Base-by-base conservation (phyloP, 1,284 basidiomycete species). In the Ustilago crameri region DNA sequence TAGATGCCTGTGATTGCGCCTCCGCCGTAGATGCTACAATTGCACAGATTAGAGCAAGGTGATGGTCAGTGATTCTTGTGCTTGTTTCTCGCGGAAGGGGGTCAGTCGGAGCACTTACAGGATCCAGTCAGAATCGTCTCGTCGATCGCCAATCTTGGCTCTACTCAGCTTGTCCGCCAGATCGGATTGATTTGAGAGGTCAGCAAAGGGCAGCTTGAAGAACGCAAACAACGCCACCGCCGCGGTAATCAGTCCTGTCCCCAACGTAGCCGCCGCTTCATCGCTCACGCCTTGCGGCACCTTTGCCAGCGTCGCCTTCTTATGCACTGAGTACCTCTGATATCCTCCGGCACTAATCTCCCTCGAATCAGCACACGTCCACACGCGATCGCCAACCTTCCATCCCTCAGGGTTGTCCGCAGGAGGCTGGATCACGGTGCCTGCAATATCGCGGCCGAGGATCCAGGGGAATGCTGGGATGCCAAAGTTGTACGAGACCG, bases 391-490 rank as follows among this genome's bases (percentile, higher is more conserved):
- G 9, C 86, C 86, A 27, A 83, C 81, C 73, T 85, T 84, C 82
- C 86, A 84, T 24, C 83, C 78, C 35, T 55, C 47, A 0, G 67
- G 82, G 61, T 85, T 85, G 45, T 83, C 81, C 15, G 66, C 61
- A 9, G 86, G 86, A 40, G 85, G 83, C 53, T 84, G 82, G 24
- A 85, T 84, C 54, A 87, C 84, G 17, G 80, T 81, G 5, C 86
- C 86, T 18, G 84, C 78, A 56, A 86, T 83, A 59, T 87, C 85
- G 73, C 86, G 85, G n/a, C 86, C 86, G 0, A 85, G 81, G 22
- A 86, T 83, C 76, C 76, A 78, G n/a, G 78, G 78, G 5, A 67
- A 67, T 1, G 62, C 57, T 5, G 66, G 66, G 43, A 79, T 78
- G 37, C 78, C 78, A 69, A 80, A 80, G 44, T 71, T 68, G 64